Evolutionary conservation across 352 stramenopile genomes (phyloP), one percentile per base, ranked within the genome.

Genomic region (Globisporangium paddicum): DNA sequence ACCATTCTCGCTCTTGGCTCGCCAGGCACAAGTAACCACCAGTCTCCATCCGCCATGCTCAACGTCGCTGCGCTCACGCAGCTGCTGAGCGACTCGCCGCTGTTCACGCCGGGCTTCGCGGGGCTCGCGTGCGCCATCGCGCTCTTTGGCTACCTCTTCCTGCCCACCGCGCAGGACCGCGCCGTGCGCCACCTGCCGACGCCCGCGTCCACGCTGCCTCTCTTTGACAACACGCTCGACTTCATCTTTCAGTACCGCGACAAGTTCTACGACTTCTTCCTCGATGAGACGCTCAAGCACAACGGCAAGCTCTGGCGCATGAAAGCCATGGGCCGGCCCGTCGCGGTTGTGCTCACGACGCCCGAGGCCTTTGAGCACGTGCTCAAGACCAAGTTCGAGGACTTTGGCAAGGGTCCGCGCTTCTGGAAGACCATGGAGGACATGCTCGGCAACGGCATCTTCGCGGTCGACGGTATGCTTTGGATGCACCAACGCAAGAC

Each of bases 401-500:
- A 67, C 13, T 90, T 88, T 30, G 62, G 44, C 18, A 90, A 90
- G 54, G 77, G 79, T 16, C 25, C 52, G 2, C 55, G 52, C n/a
- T 74, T 66, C 26, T 41, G 47, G 6, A 26, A 49, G 2, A 55
- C 53, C 1, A 58, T 84, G 6, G 30, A 30, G 16, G 70, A 86
- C 37, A 44, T 92, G 5, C 45, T 92, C 10, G 79, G 82, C 35
- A 58, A 67, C 13, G 79, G 79, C 26, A 89, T 92, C 63, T 87
- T 90, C 46, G 62, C 58, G 0, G 63, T 61, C 8, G 75, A 89
- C 47, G 75, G 76, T 6, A 46, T 38, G 26, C 35, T 34, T 4
- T 92, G 82, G 82, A 40, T 62, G 0, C 60, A 78, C 47, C 82
- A 92, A 58, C 75, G 79, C 57, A 89, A 90, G 64, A 82, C 64